Percentiles rank a stretch among this genome's conserved stretches.
These are phyloP conservation scores for Saccharomyces mikatae DNA, from an alignment of 805 yeast genomes.

Conservation along the genomic window DNA sequence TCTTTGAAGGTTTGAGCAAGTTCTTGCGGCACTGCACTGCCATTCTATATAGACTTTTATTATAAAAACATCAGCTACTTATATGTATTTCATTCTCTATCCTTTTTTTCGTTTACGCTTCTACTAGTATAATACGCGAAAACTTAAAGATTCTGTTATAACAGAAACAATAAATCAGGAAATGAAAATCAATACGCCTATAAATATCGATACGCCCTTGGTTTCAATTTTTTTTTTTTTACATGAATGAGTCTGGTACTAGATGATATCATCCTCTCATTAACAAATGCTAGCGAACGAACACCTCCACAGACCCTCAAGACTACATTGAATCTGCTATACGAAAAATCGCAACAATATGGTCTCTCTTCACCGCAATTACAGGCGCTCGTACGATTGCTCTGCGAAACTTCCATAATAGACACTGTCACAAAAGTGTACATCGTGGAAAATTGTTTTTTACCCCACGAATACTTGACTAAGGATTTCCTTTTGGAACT, in stretches of 20 bases:
- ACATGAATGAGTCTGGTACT: constrained; percentile 2
- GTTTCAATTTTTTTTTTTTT: not conserved
- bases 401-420: constrained; percentile 14
- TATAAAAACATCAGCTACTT: not conserved
- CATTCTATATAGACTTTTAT: not conserved
- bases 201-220: not conserved
- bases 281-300: not conserved
- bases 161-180: not conserved
- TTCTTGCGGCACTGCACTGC: not conserved
- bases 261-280: constrained; percentile 2
- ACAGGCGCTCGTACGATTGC: constrained; percentile 9
- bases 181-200: not conserved
- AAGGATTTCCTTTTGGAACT: constrained; percentile 20
- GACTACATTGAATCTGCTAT: constrained; percentile 4
- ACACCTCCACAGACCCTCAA: constrained; percentile 8
- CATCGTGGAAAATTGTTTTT: constrained; percentile 22
- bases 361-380: constrained; percentile 18
- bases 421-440: constrained; percentile 14
- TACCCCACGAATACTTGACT: constrained; percentile 27
- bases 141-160: not conserved
- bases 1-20: constrained; percentile 26
- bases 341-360: constrained; percentile 7
- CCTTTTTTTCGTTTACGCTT: not conserved
- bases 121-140: not conserved
- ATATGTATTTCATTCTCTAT: not conserved